Conservation (phyloP, 2,329 filamentous ascomycete genomes). For the Chaetomium strumarium region DNA sequence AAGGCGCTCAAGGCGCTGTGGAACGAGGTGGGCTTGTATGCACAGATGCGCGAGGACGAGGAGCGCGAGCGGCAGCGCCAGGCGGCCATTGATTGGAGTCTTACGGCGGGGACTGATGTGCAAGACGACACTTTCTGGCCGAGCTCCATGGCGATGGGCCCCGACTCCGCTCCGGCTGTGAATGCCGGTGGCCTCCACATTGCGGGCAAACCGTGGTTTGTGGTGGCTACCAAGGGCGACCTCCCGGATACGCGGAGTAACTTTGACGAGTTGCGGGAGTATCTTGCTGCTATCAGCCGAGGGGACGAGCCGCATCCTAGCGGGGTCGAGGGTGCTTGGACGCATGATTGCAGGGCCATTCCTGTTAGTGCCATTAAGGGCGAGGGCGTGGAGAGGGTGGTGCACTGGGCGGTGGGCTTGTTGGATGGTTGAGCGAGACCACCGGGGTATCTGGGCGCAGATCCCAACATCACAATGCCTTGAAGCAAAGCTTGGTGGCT, state of each 20-base stretch:
- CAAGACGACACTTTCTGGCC: constrained; percentile 18
- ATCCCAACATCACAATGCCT: too few species aligned
- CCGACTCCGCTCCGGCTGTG: constrained; percentile 24
- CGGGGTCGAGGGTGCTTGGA: constrained; percentile 52
- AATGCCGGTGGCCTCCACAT: constrained; percentile 58
- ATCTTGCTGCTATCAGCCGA: constrained; percentile 60
- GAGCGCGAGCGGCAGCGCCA: constrained; percentile 60
- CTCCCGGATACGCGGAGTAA: constrained; percentile 72
- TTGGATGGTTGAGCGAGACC: constrained; percentile 43
- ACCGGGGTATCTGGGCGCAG: too few species aligned
- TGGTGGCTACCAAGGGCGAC: constrained; percentile 90
- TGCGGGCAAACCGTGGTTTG: constrained; percentile 93
- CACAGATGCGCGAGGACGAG: constrained; percentile 67
- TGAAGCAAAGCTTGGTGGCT: too few species aligned
- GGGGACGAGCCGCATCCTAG: constrained; percentile 68
- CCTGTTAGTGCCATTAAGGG: constrained; percentile 87
- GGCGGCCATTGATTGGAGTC: constrained; percentile 50
- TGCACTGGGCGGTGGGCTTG: constrained; percentile 65
- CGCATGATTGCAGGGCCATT: constrained; percentile 60
- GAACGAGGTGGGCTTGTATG: constrained; percentile 86
- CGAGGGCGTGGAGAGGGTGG: constrained; percentile 71
- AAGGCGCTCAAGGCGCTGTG: constrained; percentile 74
- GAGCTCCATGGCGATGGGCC: constrained; percentile 24
- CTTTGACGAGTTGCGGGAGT: constrained; percentile 62
- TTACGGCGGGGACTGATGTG: constrained; percentile 40